These are phyloP conservation scores for Botrytis sinoallii DNA, from an alignment of 2,329 filamentous ascomycete genomes.

Conservation along the genomic window DNA sequence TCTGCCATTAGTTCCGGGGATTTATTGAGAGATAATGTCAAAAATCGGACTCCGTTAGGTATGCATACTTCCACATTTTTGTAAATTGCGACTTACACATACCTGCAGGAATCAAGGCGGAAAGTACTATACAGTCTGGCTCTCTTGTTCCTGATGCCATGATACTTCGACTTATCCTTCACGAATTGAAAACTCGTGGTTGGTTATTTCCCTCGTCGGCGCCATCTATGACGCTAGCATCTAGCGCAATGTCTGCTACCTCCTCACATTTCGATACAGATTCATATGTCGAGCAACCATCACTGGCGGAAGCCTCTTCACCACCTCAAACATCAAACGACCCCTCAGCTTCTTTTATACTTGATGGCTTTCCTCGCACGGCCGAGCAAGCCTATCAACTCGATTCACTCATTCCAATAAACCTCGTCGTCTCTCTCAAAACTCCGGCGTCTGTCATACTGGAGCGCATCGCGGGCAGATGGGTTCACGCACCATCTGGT, in stretches of 20 bases:
- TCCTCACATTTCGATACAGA: constrained; percentile 36
- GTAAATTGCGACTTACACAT: constrained; percentile 8
- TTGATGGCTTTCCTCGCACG: constrained; percentile 94
- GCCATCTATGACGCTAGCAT: constrained; percentile 38
- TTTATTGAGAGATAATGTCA: constrained; percentile 87
- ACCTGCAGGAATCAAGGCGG: constrained; percentile 76
- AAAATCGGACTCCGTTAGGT: constrained; percentile 83
- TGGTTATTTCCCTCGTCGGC: constrained; percentile 62
- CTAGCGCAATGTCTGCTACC: constrained; percentile 38
- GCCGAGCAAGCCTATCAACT: constrained; percentile 74
- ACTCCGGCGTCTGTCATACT: constrained; percentile 86
- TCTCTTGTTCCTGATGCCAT: constrained; percentile 87
- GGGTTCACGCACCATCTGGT: constrained; percentile 89
- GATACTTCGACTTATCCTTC: constrained; percentile 88
- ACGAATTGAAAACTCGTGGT: constrained; percentile 79
- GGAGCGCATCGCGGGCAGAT: constrained; percentile 83
- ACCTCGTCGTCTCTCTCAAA: constrained; percentile 82
- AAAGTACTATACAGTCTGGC: constrained; percentile 81
- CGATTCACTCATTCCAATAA: constrained; percentile 84
- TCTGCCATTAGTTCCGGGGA: constrained; percentile 93
- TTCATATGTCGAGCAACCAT: constrained; percentile 32
- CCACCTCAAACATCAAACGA: constrained; percentile 57
- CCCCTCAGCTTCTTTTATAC: constrained; percentile 82
- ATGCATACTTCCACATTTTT: constrained; percentile 33
- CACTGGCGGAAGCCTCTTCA: constrained; percentile 38